Percentiles rank a stretch among this genome's conserved stretches.
Conservation (phyloP, 2,329 filamentous ascomycete species). For the Dactylellina haptotyla region DNA sequence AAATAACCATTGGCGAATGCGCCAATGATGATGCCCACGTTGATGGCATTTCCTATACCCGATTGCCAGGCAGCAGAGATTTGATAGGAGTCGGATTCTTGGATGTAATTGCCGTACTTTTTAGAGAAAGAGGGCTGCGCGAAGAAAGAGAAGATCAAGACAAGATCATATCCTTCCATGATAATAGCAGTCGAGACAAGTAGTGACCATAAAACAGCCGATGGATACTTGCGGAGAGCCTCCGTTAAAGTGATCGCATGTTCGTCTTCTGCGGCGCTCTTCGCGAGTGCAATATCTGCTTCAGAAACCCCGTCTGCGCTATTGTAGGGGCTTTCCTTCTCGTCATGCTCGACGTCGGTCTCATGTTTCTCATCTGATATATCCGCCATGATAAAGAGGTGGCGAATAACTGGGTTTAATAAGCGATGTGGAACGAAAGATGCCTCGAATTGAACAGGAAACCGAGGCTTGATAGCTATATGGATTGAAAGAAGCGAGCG, state of each 20-base stretch:
- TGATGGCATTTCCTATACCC: slow-evolving; percentile 68
- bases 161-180: slow-evolving; percentile 68
- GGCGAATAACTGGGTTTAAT: too few species aligned
- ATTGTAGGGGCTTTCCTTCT: too few species aligned
- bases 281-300: slow-evolving; percentile 11
- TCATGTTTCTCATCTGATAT: too few species aligned
- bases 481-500: too few species aligned
- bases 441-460: too few species aligned
- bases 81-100: slow-evolving; percentile 62
- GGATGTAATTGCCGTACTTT: slow-evolving; percentile 64
- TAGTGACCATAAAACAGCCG: slow-evolving; percentile 59
- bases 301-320: too few species aligned
- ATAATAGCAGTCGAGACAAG: slow-evolving; percentile 65
- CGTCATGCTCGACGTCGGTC: too few species aligned
- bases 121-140: slow-evolving; percentile 64
- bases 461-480: too few species aligned
- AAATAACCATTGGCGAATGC: slow-evolving; percentile 73
- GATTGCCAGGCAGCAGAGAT: slow-evolving; percentile 70
- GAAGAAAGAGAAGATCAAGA: slow-evolving; percentile 66
- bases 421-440: too few species aligned
- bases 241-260: slow-evolving; percentile 77
- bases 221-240: slow-evolving; percentile 76
- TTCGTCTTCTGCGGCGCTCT: slow-evolving; percentile 60
- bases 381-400: too few species aligned
- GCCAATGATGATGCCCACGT: slow-evolving; percentile 73